phyloP scores from a whole-genome alignment of 257 asterid genomes.

The Euphrasia confusa region DNA sequence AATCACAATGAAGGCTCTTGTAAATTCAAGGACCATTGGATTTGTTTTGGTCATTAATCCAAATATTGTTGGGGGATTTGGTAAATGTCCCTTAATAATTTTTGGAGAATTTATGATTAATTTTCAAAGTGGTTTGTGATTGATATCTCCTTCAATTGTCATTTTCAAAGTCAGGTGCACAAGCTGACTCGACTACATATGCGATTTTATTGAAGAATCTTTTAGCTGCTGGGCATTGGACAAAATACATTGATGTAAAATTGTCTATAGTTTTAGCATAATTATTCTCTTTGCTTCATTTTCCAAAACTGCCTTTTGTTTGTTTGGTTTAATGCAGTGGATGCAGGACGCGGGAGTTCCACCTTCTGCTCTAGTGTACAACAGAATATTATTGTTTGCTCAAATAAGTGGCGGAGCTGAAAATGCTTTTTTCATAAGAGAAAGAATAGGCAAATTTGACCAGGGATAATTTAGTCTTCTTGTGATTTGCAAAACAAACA shows the following conservation, averaged over 20 bases:
- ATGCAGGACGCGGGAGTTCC: no score
- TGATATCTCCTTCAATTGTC: slow-evolving; percentile 18
- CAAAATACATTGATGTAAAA: slow-evolving; percentile 83
- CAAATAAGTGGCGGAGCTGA: slow-evolving; percentile 59
- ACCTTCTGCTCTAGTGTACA: no score
- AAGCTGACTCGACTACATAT: slow-evolving; percentile 59
- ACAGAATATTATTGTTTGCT: slow-evolving; percentile 47
- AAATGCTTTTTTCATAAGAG: slow-evolving; percentile 21
- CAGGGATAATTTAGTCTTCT: no score
- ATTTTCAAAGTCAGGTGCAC: no score
- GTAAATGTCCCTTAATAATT: neutral
- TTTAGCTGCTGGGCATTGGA: slow-evolving; percentile 88
- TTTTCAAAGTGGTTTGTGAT: slow-evolving; percentile 22
- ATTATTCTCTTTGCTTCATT: neutral
- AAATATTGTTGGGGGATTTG: neutral
- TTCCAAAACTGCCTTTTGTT: neutral
- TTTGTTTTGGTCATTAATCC: no score
- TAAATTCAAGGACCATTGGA: no score
- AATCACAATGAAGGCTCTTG: neutral
- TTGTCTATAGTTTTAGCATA: neutral
- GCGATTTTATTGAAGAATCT: slow-evolving; percentile 66
- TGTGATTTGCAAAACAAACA: no score
- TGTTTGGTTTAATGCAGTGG: no score
- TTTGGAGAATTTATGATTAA: slow-evolving; percentile 11
- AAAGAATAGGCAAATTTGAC: no score